phyloP scores from a whole-genome alignment of 805 yeast genomes.

The Hanseniaspora valbyensis region DNA sequence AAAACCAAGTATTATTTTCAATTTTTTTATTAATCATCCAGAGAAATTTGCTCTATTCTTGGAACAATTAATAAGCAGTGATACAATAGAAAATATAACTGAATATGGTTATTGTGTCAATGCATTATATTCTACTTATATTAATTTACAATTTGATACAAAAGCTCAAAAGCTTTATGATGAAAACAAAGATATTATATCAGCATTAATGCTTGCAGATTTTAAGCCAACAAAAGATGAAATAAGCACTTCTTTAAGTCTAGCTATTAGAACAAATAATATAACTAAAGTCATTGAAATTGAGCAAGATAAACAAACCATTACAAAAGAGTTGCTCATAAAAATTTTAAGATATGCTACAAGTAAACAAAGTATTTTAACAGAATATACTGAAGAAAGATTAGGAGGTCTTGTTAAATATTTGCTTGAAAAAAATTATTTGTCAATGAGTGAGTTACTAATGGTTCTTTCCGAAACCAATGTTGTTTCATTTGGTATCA shows the following conservation, averaged over 20 bases:
- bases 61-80: conserved; percentile 32
- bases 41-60: conserved; percentile 81
- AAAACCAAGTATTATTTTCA: conserved; percentile 72
- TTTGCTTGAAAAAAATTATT: conserved; percentile 41
- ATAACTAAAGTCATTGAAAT: conserved; percentile 8
- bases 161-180: conserved; percentile 51
- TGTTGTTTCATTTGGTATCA: conserved; percentile 57
- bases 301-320: neutral
- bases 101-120: conserved; percentile 4
- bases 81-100: neutral
- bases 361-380: conserved; percentile 2
- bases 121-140: conserved; percentile 6
- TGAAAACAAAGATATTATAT: conserved; percentile 41
- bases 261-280: conserved; percentile 28
- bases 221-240: conserved; percentile 20
- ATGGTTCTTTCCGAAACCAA: conserved; percentile 52
- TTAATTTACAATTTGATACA: conserved; percentile 40
- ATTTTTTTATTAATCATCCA: conserved; percentile 76
- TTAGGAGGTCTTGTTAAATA: conserved; percentile 31
- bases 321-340: neutral
- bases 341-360: conserved; percentile 2
- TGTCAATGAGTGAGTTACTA: conserved; percentile 70
- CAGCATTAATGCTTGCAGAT: conserved; percentile 30
- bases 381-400: conserved; percentile 14
- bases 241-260: conserved; percentile 38